Evolutionary conservation across 495 filamentous ascomycete species (phyloP).

Genomic region (Annulohypoxylon maeteangense): DNA sequence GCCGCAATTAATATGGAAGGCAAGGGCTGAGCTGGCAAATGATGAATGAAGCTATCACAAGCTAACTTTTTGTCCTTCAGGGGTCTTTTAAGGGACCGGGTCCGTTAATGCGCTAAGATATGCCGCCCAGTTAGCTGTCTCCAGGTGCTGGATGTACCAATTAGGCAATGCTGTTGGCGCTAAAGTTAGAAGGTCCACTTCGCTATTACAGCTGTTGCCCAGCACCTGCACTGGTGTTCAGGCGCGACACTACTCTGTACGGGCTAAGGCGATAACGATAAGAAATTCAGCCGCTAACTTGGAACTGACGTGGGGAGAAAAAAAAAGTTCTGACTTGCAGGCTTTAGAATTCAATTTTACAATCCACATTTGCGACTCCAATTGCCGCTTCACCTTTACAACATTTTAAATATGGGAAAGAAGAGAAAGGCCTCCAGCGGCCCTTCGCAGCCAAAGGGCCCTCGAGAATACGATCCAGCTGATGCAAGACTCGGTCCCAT

Average conservation of each 20-base stretch:
- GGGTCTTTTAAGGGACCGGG: not conserved
- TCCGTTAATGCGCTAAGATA: not conserved
- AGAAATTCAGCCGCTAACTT: conserved; percentile 15
- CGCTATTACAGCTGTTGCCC: not conserved
- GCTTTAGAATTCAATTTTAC: conserved; percentile 2
- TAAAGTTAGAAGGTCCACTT: not conserved
- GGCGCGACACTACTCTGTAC: too few species aligned
- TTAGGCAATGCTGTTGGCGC: not conserved
- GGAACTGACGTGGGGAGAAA: conserved; percentile 30
- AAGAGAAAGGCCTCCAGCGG: conserved; percentile 78
- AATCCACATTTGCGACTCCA: not conserved
- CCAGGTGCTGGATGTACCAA: not conserved
- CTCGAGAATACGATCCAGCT: conserved; percentile 62
- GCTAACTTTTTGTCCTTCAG: not conserved
- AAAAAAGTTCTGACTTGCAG: conserved; percentile 37
- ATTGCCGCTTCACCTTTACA: not conserved
- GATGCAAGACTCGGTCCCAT: conserved; percentile 68
- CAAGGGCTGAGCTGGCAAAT: not conserved
- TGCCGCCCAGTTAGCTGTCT: not conserved
- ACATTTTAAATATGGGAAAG: conserved; percentile 71
- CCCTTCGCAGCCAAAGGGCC: conserved; percentile 49
- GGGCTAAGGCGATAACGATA: conserved; percentile 14
- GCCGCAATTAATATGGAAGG: conserved; percentile 4
- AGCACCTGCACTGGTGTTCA: too few species aligned
- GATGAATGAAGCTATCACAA: conserved; percentile 5